Percentiles rank a stretch among this genome's conserved stretches.
Conservation (phyloP, 2,329 filamentous ascomycete species). For the Chaetomiaceae sp. region DNA sequence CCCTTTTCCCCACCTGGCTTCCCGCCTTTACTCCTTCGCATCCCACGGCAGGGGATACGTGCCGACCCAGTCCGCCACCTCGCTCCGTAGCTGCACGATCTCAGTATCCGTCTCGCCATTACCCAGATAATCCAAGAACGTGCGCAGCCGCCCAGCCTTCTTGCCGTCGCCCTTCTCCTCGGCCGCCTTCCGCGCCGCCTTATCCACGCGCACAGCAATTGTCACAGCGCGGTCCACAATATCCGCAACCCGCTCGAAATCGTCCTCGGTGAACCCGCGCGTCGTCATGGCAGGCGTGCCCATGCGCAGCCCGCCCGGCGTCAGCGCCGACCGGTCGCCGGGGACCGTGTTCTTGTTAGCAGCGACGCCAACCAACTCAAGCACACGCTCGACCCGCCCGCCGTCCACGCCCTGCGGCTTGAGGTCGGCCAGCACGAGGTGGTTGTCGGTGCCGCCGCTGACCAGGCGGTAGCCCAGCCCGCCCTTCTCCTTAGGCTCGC, state of each 20-base stretch:
- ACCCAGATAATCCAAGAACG: conserved; percentile 62
- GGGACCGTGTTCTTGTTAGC: conserved; percentile 99
- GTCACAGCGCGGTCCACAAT: conserved; percentile 79
- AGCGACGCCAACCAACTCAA: conserved; percentile 92
- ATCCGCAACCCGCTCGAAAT: conserved; percentile 81
- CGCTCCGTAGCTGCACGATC: conserved; percentile 64
- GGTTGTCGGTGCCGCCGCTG: conserved; percentile 92
- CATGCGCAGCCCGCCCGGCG: conserved; percentile 87
- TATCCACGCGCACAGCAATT: conserved; percentile 71
- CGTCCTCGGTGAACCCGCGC: conserved; percentile 79
- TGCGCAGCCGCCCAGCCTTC: conserved; percentile 56
- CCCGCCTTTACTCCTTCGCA: conserved; percentile 21
- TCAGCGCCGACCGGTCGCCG: conserved; percentile 87
- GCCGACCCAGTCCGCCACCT: conserved; percentile 73
- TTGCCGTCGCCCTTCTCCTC: conserved; percentile 58
- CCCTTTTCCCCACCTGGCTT: too few relatives aligned
- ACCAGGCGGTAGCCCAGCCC: conserved; percentile 83
- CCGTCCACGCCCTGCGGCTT: conserved; percentile 86
- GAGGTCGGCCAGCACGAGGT: conserved; percentile 87
- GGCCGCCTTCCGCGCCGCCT: conserved; percentile 61
- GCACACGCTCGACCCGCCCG: conserved; percentile 78
- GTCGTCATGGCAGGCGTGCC: conserved; percentile 98
- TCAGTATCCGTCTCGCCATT: conserved; percentile 62
- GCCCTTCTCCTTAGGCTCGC: conserved; percentile 64
- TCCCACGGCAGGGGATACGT: conserved; percentile 69